Evolutionary conservation across 148 eudicot species (phyloP), one percentile per base, ranked within the genome.

Genomic region (Cornus controversa): DNA sequence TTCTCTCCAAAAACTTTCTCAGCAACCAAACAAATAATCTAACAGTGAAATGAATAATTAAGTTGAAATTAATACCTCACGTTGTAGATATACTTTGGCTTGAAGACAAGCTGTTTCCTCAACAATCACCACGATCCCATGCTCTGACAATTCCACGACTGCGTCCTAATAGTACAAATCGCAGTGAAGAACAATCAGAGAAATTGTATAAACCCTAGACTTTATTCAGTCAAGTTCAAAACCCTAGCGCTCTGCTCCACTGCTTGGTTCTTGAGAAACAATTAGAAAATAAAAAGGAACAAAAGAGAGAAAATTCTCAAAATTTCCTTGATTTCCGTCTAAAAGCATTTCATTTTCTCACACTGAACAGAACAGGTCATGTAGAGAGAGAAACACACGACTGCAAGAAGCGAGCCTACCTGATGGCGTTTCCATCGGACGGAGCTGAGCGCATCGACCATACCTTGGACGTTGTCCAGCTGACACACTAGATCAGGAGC

Each of bases 341-440:
- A 15, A 50, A 15, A 50, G 57, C 16, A 15, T 50, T 50, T 13
- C 4, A 11, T 50, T 50, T 50, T 50, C 16, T 50, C 1, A 13
- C 18, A 13, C 3, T 50, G 57, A 11, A 50, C 4, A 16, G 45
- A 40, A 40, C 45, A 15, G 3, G 57, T 50, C 14, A 0, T 50
- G 57, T 50, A 22, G 24, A 60, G 64, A 58, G n/a, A 60, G 23
- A 60, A 50, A 16, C 8, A 11, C 1, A 50, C 4, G 57, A 50
- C 1, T 50, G 64, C 4, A 20, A 60, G 64, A 22, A 40, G 23
- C 6, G 66, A 13, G 7, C 24, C 11, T 58, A 93, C 99, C 93
- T 96, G 99, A 27, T 86, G 90, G 77, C 95, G 94, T 75, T 93
- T 96, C 99, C 99, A 96, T 16, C 99, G 93, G 72, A 93, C 97